Conservation (phyloP, 192 early-diverging fungal genomes). For the Coemansia sp. region DNA sequence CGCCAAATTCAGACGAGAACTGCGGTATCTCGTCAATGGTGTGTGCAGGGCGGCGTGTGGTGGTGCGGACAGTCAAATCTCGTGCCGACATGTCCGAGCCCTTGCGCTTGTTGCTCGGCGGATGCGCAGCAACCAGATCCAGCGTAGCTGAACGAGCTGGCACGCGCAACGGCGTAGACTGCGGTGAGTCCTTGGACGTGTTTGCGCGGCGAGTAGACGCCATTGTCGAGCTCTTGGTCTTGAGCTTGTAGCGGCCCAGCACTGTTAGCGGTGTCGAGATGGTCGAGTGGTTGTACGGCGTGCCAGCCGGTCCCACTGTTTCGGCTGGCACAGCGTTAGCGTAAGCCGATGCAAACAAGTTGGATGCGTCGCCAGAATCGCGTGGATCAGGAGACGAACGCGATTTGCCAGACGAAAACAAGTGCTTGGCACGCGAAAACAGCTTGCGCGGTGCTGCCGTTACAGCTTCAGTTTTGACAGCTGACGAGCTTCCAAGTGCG, state of each 20-base stretch:
- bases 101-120: slow-evolving; percentile 21
- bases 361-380: slow-evolving; percentile 16
- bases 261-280: slow-evolving; percentile 48
- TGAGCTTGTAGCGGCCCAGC: slow-evolving; percentile 52
- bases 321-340: slow-evolving; percentile 37
- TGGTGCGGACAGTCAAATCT: not conserved
- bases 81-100: slow-evolving; percentile 17
- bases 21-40: slow-evolving; percentile 43
- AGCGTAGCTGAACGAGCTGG: not conserved
- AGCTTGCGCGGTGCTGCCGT: slow-evolving; percentile 51
- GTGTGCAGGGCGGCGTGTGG: slow-evolving; percentile 16
- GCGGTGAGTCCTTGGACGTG: slow-evolving; percentile 10
- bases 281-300: slow-evolving; percentile 40
- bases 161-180: not conserved
- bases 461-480: slow-evolving; percentile 39
- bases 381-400: slow-evolving; percentile 14
- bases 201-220: slow-evolving; percentile 34
- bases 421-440: slow-evolving; percentile 47
- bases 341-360: slow-evolving; percentile 45
- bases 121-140: not conserved
- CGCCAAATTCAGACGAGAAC: slow-evolving; percentile 25
- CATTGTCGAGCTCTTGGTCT: slow-evolving; percentile 41
- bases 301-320: slow-evolving; percentile 33
- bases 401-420: slow-evolving; percentile 44
- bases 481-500: slow-evolving; percentile 45